phyloP scores from a whole-genome alignment of 2,329 filamentous ascomycete genomes.

The Fusarium sp. region DNA sequence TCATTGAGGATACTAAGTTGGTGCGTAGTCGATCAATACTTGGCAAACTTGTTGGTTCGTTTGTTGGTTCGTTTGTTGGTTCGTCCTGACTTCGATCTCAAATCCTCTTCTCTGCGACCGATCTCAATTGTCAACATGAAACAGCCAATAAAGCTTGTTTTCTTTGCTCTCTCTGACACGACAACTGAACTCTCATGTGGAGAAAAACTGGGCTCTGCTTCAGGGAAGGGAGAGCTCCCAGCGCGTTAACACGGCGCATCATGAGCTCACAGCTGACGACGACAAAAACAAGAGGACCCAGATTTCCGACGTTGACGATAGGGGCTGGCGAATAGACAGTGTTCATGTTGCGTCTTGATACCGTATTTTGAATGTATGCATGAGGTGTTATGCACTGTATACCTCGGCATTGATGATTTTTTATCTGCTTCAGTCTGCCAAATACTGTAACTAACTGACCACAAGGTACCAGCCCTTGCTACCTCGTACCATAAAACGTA shows the following conservation, averaged over 20 bases:
- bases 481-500: neutral
- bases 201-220: neutral
- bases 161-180: neutral
- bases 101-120: neutral
- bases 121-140: conserved; percentile 20
- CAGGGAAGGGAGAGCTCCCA: neutral
- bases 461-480: neutral
- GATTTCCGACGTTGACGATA: conserved; percentile 1
- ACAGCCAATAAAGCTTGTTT: conserved; percentile 13
- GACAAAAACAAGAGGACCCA: conserved; percentile 2
- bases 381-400: neutral
- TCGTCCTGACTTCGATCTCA: conserved; percentile 1
- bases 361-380: neutral
- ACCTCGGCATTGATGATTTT: neutral
- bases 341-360: neutral
- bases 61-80: conserved; percentile 1
- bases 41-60: conserved; percentile 5
- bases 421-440: neutral
- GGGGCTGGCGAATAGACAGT: conserved; percentile 2
- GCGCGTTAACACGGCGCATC: conserved; percentile 1
- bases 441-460: neutral
- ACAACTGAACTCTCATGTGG: neutral
- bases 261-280: conserved; percentile 31
- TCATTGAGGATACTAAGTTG: neutral
- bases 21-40: neutral